Evolutionary conservation across 345 rosid species (phyloP).

Genomic region (Lenwebbia sp.): DNA sequence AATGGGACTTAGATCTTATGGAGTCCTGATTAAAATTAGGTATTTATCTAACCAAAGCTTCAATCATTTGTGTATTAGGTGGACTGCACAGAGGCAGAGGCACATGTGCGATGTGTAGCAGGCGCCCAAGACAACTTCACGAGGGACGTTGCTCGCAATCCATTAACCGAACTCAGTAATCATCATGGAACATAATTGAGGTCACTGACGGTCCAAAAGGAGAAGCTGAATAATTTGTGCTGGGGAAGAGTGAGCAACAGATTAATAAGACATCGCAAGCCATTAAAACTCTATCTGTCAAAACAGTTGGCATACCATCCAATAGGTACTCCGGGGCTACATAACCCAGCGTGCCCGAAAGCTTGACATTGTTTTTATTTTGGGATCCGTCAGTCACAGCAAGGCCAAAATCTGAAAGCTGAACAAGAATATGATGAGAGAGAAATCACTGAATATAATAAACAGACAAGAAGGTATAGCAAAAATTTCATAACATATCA

Average conservation of each 20-base stretch:
- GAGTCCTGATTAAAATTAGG: background rate
- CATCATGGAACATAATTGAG: conserved; percentile 5
- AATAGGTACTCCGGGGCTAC: conserved; percentile 95
- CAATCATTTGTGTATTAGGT: background rate
- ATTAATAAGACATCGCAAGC: background rate
- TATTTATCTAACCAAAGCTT: background rate
- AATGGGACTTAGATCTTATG: background rate
- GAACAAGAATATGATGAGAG: conserved; percentile 10
- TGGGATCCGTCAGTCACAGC: conserved; percentile 64
- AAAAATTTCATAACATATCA: background rate
- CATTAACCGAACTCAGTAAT: background rate
- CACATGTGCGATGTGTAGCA: background rate
- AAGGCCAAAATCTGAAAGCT: conserved; percentile 98
- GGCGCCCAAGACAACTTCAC: background rate
- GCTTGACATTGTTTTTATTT: conserved; percentile 64
- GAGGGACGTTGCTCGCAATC: background rate
- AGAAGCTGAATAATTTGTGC: background rate
- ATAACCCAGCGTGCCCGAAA: conserved; percentile 92
- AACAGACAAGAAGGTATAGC: background rate
- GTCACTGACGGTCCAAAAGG: background rate
- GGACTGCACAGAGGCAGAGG: background rate
- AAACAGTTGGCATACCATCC: conserved; percentile 45
- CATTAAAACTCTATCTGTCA: background rate
- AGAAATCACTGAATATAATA: background rate
- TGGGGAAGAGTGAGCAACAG: background rate